Evolutionary conservation across 2,329 filamentous ascomycete species (phyloP), one percentile per base, ranked within the genome.

Genomic region (Calonectria montana): DNA sequence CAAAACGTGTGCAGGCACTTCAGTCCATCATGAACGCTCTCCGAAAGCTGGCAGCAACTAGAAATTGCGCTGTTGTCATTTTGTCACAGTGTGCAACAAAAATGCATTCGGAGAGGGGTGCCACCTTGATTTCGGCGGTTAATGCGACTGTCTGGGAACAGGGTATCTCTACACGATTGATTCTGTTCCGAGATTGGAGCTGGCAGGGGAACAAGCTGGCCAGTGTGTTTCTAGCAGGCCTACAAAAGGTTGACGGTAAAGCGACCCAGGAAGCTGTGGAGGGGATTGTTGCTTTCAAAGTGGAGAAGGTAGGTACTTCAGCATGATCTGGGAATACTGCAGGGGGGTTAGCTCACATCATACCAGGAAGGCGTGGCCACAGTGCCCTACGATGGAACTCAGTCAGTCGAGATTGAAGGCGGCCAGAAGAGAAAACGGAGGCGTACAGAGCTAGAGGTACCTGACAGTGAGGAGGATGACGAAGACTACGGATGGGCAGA

Each of bases 61-160:
- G 91, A 74, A 89, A 94, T 77, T 87, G 96, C 65, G 93, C 94
- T 27, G 87, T 97, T 48, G 86, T 98, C 3, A 82, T 97, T 23
- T 88, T 95, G 61, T 95, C 92, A 43, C 95, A 97, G 80, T 94
- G 93, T 71, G 93, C 92, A 48, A 97, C 94, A n/a, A 93, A 92
- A 75, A 92, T 97, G 84, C 91, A 93, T 73, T 87, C 87, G 4
- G 92, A 89, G 74, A 88, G 85, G 75, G 89, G 87, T 75, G 93
- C 95, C 16, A 89, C 92, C 13, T 86, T 98, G 61, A 89, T 92
- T 65, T 93, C 95, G 18, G 91, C 94, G 47, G 88, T 98, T 73
- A 93, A 93, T 69, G 92, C 93, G 16, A 88, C 87, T 23, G 90
- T 93, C 48, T 98, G 96, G 96, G 95, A 98, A 72, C 91, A 91